Percentiles rank a stretch among this genome's conserved stretches.
These are phyloP conservation scores for Pseudogymnoascus sp. DNA, from an alignment of 2,329 filamentous ascomycete species.

Conservation along the genomic window DNA sequence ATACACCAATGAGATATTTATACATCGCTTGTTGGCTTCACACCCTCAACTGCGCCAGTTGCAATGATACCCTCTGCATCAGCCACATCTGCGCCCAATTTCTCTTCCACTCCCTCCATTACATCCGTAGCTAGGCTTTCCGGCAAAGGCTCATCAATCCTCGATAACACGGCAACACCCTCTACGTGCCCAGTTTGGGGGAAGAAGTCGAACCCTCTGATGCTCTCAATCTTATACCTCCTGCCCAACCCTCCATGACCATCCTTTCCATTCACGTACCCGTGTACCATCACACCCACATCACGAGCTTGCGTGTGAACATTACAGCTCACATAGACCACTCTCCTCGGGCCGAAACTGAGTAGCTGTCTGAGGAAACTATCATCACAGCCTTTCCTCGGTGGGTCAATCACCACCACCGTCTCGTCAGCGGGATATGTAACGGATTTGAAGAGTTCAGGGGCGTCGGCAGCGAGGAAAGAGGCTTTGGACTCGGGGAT, in stretches of 20 bases:
- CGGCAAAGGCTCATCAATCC: constrained; percentile 37
- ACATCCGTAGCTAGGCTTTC: not conserved
- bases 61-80: constrained; percentile 8
- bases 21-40: not conserved
- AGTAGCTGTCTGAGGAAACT: constrained; percentile 77
- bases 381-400: constrained; percentile 86
- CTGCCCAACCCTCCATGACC: constrained; percentile 23
- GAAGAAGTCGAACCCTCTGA: constrained; percentile 95
- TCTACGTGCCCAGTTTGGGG: constrained; percentile 73
- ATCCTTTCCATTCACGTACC: constrained; percentile 37
- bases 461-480: constrained; percentile 86
- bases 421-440: constrained; percentile 71
- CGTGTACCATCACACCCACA: constrained; percentile 77
- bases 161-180: constrained; percentile 56
- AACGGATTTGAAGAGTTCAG: constrained; percentile 70
- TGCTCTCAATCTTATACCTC: constrained; percentile 78
- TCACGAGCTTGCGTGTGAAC: constrained; percentile 96
- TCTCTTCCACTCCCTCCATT: not conserved
- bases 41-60: not conserved
- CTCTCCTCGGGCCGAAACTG: constrained; percentile 64
- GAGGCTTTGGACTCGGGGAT: constrained; percentile 59
- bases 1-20: not conserved
- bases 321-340: constrained; percentile 95
- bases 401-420: constrained; percentile 92
- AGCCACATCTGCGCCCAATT: not conserved